Percentiles rank a stretch among this genome's conserved stretches.
Conservation (phyloP, 2,329 filamentous ascomycete genomes). For the Exophiala sp. region DNA sequence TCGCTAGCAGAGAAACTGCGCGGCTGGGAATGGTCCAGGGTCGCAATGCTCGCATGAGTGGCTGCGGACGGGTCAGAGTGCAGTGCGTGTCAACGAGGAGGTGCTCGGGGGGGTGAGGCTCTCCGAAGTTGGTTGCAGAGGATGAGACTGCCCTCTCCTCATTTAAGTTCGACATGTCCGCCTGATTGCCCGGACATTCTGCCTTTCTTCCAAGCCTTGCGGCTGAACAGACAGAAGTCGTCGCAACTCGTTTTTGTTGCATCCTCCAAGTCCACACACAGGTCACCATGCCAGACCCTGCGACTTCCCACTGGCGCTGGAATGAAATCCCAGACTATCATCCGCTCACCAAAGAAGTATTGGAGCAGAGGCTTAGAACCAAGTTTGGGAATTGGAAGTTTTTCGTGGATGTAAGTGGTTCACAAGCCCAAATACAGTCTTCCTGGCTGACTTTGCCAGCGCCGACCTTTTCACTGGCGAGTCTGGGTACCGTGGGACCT, state of each 20-base stretch:
- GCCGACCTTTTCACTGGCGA: not conserved
- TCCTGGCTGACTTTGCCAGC: not conserved
- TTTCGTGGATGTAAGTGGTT: constrained; percentile 11
- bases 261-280: not conserved
- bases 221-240: not conserved
- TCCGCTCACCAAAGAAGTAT: constrained; percentile 11
- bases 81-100: too few relatives aligned
- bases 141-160: not conserved
- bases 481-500: constrained; percentile 6
- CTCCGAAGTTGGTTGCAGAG: not conserved
- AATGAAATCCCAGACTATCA: constrained; percentile 21
- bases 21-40: too few relatives aligned
- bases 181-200: not conserved
- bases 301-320: constrained; percentile 12
- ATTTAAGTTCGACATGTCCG: not conserved
- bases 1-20: too few relatives aligned
- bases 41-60: too few relatives aligned
- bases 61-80: too few relatives aligned
- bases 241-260: not conserved
- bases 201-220: not conserved
- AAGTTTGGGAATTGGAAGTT: constrained; percentile 23
- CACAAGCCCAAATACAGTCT: not conserved
- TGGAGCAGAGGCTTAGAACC: constrained; percentile 9
- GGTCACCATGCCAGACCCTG: constrained; percentile 1
- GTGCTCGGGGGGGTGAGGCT: too few relatives aligned